Percentiles rank a stretch among this genome's conserved stretches.
phyloP scores from a whole-genome alignment of 257 asterid species.

The Lavandula angustifolia region DNA sequence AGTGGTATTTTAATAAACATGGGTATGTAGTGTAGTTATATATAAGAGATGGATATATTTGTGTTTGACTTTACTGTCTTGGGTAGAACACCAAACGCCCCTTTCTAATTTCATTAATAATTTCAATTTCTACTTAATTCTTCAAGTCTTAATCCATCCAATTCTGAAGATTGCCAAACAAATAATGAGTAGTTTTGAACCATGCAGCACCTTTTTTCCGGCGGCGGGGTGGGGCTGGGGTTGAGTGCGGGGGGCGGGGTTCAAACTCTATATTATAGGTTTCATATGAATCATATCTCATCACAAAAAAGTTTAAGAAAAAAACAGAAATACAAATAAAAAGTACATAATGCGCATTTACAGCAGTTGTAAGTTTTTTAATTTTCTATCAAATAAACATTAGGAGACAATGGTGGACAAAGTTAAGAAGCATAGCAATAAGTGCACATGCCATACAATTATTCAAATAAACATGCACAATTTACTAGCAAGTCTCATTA shows the following conservation, averaged over 20 bases:
- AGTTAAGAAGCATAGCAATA: conserved; percentile 29
- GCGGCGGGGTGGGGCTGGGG: background rate
- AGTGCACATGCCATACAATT: conserved; percentile 42
- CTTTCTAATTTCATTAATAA: background rate
- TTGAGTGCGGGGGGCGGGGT: no score
- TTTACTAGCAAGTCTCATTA: conserved; percentile 31
- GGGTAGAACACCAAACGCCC: no score
- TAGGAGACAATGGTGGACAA: conserved; percentile 32
- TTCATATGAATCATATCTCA: conserved; percentile 6
- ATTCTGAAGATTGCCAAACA: conserved; percentile 25
- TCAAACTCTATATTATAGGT: conserved; percentile 12
- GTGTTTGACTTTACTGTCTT: no score
- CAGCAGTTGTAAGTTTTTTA: no score
- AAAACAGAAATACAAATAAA: conserved; percentile 12
- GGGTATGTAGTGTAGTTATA: no score
- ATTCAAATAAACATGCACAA: conserved; percentile 26
- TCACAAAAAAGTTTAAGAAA: background rate
- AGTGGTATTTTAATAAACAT: no score
- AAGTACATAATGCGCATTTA: background rate
- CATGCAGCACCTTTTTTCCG: background rate
- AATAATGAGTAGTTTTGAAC: conserved; percentile 23
- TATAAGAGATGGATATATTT: no score
- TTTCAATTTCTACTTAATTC: background rate
- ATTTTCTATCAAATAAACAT: no score
- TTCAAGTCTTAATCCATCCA: conserved; percentile 25